Percentiles rank a stretch among this genome's conserved stretches.
Conservation (phyloP, 768 basidiomycete species). For the Fibroporia radiculosa region DNA sequence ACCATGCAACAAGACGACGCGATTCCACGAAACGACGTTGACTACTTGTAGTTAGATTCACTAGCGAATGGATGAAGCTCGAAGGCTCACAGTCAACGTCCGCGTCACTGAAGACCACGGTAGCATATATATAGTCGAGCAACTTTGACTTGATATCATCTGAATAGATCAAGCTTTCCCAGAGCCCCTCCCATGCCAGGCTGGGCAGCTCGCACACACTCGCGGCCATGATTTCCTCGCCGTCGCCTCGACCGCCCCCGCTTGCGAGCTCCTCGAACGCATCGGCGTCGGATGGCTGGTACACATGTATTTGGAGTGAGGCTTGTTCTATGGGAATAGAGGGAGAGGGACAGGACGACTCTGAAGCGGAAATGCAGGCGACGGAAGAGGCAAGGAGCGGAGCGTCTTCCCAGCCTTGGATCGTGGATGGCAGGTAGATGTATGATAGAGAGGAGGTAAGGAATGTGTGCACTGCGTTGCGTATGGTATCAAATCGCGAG, state of each 20-base stretch:
- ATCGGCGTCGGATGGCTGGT: conserved; percentile 67
- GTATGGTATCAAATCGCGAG: conserved; percentile 69
- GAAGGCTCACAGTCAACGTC: conserved; percentile 65
- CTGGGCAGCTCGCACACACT: conserved; percentile 86
- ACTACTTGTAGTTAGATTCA: conserved; percentile 31
- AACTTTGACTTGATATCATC: conserved; percentile 80
- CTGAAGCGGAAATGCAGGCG: conserved; percentile 68
- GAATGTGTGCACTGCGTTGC: conserved; percentile 52
- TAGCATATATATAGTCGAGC: conserved; percentile 92
- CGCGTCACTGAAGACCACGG: conserved; percentile 86
- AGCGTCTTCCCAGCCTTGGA: conserved; percentile 76
- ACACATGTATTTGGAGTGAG: conserved; percentile 77
- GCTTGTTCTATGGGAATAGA: conserved; percentile 51
- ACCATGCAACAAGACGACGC: conserved; percentile 89
- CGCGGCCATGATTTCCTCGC: conserved; percentile 79
- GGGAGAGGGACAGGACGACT: conserved; percentile 46
- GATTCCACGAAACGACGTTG: conserved; percentile 93
- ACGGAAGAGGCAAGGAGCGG: conserved; percentile 66
- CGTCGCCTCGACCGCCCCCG: conserved; percentile 43
- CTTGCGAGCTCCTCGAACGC: conserved; percentile 66
- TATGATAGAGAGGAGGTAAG: conserved; percentile 51
- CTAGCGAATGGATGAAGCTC: neutral
- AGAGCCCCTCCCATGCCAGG: conserved; percentile 78
- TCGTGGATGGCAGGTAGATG: conserved; percentile 59
- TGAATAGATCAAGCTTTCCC: conserved; percentile 86